Conservation (phyloP, 805 yeast genomes). For the Candida coleopterorum region DNA sequence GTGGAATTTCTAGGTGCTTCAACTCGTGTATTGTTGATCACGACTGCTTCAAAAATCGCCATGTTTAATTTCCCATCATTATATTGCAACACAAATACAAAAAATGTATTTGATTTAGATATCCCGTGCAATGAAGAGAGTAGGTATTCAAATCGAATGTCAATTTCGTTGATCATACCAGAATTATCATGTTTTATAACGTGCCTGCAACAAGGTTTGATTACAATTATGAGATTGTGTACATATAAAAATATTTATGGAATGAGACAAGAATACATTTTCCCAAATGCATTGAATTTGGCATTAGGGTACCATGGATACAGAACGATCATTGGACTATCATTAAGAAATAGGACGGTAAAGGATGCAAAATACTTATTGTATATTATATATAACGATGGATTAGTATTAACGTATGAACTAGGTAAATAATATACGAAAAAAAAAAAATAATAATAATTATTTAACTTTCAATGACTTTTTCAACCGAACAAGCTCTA, state of each 20-base stretch:
- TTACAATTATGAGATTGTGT: conserved; percentile 33
- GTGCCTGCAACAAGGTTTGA: conserved; percentile 34
- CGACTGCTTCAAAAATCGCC: conserved; percentile 43
- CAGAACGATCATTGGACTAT: conserved; percentile 31
- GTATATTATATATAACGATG: conserved; percentile 32
- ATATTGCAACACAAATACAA: conserved; percentile 45
- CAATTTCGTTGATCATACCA: conserved; percentile 31
- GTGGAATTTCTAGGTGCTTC: conserved; percentile 3
- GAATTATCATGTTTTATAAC: conserved; percentile 31
- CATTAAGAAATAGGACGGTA: conserved; percentile 22
- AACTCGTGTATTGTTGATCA: conserved; percentile 17
- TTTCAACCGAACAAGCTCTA: too few species aligned
- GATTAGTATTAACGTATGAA: conserved; percentile 21
- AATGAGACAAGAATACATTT: conserved; percentile 40
- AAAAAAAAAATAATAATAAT: too few species aligned
- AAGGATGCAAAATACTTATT: conserved; percentile 22
- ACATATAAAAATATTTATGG: conserved; percentile 33
- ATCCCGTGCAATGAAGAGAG: conserved; percentile 34
- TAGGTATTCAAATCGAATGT: conserved; percentile 29
- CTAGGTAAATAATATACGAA: too few species aligned
- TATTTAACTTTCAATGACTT: too few species aligned
- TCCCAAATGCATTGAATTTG: conserved; percentile 30
- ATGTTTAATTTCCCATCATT: conserved; percentile 42
- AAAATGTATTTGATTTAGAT: conserved; percentile 34
- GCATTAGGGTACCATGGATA: conserved; percentile 23